Conservation (phyloP, 805 yeast species). For the Jamesozyma lodderae region DNA sequence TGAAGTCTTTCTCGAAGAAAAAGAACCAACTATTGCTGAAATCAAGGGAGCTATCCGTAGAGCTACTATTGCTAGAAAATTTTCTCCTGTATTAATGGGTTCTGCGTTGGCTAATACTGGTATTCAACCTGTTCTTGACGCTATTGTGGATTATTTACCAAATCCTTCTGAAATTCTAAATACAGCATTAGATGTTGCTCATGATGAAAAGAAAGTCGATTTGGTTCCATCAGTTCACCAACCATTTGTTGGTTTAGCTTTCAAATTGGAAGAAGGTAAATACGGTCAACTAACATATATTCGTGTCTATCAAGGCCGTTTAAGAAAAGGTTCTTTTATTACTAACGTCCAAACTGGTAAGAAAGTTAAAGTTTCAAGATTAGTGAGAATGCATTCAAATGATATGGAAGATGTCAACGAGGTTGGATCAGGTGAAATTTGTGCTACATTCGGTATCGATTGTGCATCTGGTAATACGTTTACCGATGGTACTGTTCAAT, state of each 20-base stretch:
- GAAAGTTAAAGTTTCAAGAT: constrained; percentile 82
- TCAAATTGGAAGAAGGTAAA: constrained; percentile 96
- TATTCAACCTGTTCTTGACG: constrained; percentile 89
- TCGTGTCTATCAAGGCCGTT: constrained; percentile 92
- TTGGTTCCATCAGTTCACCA: constrained; percentile 61
- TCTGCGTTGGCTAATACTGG: constrained; percentile 96
- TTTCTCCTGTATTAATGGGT: constrained; percentile 99
- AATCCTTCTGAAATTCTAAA: constrained; percentile 90
- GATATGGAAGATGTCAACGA: constrained; percentile 98
- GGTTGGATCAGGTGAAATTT: constrained; percentile 95
- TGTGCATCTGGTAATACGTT: constrained; percentile 98
- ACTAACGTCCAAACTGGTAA: constrained; percentile 87
- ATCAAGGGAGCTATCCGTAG: constrained; percentile 86
- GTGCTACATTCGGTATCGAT: constrained; percentile 98
- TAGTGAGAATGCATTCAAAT: constrained; percentile 97
- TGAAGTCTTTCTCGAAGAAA: constrained; percentile 82
- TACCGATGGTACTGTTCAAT: constrained; percentile 69
- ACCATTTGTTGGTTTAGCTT: constrained; percentile 95
- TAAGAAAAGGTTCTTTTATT: constrained; percentile 84
- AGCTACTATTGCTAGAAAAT: constrained; percentile 88
- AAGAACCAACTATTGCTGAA: constrained; percentile 76
- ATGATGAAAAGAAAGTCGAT: constrained; percentile 59
- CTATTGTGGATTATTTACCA: constrained; percentile 92
- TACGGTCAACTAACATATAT: constrained; percentile 96
- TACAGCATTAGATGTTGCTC: constrained; percentile 70